These are phyloP conservation scores for Cladosporium velox DNA, from an alignment of 2,329 filamentous ascomycete species.

Conservation along the genomic window DNA sequence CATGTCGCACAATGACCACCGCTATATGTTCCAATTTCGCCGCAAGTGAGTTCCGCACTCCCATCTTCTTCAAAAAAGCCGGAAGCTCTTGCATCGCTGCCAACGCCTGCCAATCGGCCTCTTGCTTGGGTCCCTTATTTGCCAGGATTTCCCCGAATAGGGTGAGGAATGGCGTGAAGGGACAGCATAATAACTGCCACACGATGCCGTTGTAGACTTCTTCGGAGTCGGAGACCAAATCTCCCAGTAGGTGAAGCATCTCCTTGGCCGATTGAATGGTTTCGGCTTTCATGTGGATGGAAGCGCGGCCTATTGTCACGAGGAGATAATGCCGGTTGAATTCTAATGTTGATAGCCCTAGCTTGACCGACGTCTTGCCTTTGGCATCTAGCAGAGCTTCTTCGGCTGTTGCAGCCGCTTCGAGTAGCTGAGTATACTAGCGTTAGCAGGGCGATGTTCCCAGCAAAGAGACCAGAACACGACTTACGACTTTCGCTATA, in stretches of 20 bases:
- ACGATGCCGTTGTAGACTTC: constrained; percentile 29
- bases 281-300: constrained; percentile 3
- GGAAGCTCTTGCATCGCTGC: constrained; percentile 28
- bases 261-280: constrained; percentile 16
- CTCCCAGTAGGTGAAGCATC: constrained; percentile 26
- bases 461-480: background rate
- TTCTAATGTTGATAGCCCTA: constrained; percentile 23
- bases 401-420: constrained; percentile 27
- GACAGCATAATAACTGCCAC: constrained; percentile 30
- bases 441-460: background rate
- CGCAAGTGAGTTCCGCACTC: constrained; percentile 24
- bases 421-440: constrained; percentile 23
- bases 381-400: constrained; percentile 26
- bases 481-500: constrained; percentile 10
- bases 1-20: constrained; percentile 24
- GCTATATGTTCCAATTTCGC: constrained; percentile 26
- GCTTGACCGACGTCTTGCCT: constrained; percentile 22
- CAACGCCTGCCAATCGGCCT: constrained; percentile 15
- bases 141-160: constrained; percentile 29
- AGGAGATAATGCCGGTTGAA: constrained; percentile 25
- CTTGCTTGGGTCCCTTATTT: background rate
- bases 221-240: constrained; percentile 26
- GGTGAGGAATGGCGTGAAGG: constrained; percentile 29
- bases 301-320: constrained; percentile 23
- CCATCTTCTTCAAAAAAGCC: constrained; percentile 25